Evolutionary conservation across 1,139 yeast genomes (phyloP).

Genomic region (Geotrichum carabidarum): DNA sequence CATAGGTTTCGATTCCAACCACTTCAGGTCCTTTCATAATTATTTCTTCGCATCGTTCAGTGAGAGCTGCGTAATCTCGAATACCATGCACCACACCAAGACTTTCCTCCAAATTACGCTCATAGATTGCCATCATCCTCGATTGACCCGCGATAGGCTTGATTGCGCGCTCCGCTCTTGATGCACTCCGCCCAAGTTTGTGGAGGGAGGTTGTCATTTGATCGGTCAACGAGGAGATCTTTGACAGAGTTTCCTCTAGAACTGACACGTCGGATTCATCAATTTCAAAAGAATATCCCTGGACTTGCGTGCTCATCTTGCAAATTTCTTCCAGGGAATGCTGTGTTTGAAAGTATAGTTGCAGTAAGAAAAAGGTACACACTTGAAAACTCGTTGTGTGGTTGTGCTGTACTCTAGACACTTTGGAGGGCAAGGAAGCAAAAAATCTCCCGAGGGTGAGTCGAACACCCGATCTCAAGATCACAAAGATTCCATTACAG

Average conservation of each 20-base stretch:
- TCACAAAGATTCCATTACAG: conserved; percentile 56
- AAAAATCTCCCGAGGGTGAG: conserved; percentile 64
- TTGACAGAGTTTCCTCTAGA: conserved; percentile 63
- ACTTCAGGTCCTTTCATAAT: conserved; percentile 25
- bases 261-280: conserved; percentile 86
- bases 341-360: not conserved
- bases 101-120: conserved; percentile 54
- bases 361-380: not conserved
- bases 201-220: conserved; percentile 54
- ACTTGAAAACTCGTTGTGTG: not conserved
- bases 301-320: conserved; percentile 13
- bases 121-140: conserved; percentile 50
- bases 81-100: conserved; percentile 58
- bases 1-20: conserved; percentile 27
- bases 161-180: conserved; percentile 58
- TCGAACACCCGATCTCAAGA: conserved; percentile 79
- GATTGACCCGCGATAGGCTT: conserved; percentile 68
- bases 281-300: conserved; percentile 19
- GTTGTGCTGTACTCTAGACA: not conserved
- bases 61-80: conserved; percentile 55
- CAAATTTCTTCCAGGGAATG: not conserved
- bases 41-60: conserved; percentile 27
- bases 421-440: too few relatives aligned
- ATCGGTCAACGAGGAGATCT: conserved; percentile 53
- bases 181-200: conserved; percentile 53